Conservation (phyloP, 805 yeast species). For the Teunomyces funiuensis region DNA sequence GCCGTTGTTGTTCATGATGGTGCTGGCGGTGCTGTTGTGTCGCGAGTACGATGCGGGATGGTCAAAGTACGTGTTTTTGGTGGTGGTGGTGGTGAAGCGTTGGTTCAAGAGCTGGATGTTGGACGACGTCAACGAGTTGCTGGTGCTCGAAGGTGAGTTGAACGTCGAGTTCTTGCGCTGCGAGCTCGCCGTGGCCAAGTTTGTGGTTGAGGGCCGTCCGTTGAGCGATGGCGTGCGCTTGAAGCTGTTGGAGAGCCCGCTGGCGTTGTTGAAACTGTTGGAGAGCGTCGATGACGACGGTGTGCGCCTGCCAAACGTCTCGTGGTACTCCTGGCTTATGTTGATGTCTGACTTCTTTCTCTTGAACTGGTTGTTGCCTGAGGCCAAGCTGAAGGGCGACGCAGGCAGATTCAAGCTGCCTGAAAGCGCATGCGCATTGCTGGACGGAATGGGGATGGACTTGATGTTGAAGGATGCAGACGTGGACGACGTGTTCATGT, state of each 20-base stretch:
- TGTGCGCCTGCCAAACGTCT: conserved; percentile 19
- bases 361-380: conserved; percentile 33
- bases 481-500: conserved; percentile 9
- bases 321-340: conserved; percentile 16
- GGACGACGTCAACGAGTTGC: conserved; percentile 6
- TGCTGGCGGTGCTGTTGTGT: conserved; percentile 12
- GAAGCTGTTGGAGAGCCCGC: conserved; percentile 8
- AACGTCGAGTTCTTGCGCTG: conserved; percentile 13
- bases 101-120: conserved; percentile 8
- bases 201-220: conserved; percentile 17
- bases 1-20: conserved; percentile 5
- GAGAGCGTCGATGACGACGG: conserved; percentile 13
- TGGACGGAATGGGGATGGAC: conserved; percentile 32
- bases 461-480: conserved; percentile 16
- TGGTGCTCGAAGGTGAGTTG: not conserved
- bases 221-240: conserved; percentile 18
- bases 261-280: conserved; percentile 7
- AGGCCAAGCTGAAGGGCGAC: conserved; percentile 15
- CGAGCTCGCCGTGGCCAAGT: conserved; percentile 8
- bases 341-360: conserved; percentile 42
- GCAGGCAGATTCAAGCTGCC: conserved; percentile 19
- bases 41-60: conserved; percentile 11
- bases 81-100: conserved; percentile 12
- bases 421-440: conserved; percentile 1
- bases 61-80: conserved; percentile 20